These are phyloP conservation scores for Phytophthora brassicae DNA, from an alignment of 352 stramenopile genomes.

Conservation along the genomic window DNA sequence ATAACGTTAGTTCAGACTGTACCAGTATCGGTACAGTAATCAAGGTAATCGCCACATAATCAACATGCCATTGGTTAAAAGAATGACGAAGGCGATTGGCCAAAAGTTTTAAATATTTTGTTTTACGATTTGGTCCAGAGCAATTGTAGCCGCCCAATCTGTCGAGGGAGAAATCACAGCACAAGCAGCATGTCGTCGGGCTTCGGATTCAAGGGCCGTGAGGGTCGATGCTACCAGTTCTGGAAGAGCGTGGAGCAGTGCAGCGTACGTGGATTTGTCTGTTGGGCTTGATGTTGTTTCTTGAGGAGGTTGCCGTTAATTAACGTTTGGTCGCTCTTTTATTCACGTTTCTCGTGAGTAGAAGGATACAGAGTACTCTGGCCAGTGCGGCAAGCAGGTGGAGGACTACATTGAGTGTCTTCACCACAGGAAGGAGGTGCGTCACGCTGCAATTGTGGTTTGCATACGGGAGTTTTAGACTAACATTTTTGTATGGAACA, in stretches of 20 bases:
- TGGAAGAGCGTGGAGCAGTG: conserved; percentile 94
- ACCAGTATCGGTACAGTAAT: too few relatives aligned
- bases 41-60: too few relatives aligned
- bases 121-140: too few relatives aligned
- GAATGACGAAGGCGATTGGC: neutral
- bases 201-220: conserved; percentile 92
- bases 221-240: conserved; percentile 94
- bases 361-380: conserved; percentile 82
- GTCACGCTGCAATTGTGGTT: neutral
- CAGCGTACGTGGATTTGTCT: conserved; percentile 82
- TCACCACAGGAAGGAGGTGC: conserved; percentile 94
- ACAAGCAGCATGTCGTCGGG: conserved; percentile 90
- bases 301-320: neutral
- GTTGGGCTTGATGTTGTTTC: conserved; percentile 16
- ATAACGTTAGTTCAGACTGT: too few relatives aligned
- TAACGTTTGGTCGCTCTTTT: conserved; percentile 12
- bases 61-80: neutral
- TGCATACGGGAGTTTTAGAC: neutral
- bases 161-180: conserved; percentile 7
- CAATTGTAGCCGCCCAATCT: conserved; percentile 28
- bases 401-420: conserved; percentile 96
- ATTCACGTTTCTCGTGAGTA: conserved; percentile 27
- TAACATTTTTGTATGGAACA: conserved; percentile 33
- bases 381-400: conserved; percentile 82
- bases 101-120: too few relatives aligned